Evolutionary conservation across 1,284 basidiomycete genomes (phyloP), one percentile per base, ranked within the genome.

Genomic region (Athelia sp.): DNA sequence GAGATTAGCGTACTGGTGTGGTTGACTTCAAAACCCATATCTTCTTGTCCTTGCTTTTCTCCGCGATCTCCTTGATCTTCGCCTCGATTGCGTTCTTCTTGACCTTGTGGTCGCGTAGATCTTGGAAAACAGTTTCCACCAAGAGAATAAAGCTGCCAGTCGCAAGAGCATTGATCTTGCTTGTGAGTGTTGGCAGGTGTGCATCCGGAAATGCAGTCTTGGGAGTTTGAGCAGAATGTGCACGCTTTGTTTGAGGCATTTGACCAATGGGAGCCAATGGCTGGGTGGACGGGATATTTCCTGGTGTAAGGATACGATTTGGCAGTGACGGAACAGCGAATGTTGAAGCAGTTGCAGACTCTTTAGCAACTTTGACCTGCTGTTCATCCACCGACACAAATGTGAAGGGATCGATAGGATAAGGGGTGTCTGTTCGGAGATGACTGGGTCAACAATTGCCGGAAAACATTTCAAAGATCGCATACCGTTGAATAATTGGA

Each of bases 71-170:
- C 47, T 78, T 74, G 29, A 92, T 71, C 63, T 91, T 91, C 6
- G 81, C 81, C 65, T 90, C 87, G 45, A 92, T 83, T 4, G 86
- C 81, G 45, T 84, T 86, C 72, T 91, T 92, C 72, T 84, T 90
- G 50, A 91, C 77, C 50, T 82, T 83, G 54, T 84, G 69, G 10
- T 62, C 65, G 43, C 78, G 78, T 43, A 91, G 68, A 31, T 85
- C 84, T 53, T 83, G 78, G 57, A 84, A 80, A 52, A 91, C 74
- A 11, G 79, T 75, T 55, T 90, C 88, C 0, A 90, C 76, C 22
- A 92, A 76, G 50, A 81, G 76, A 8, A 73, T 75, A 22, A 90
- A 68, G 55, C 72, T 89, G 15, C 72, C 70, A 1, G 82, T 81
- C 47, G 78, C 74, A 15, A 81, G 69, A 24, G 69, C 65, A 21